Percentiles rank a stretch among this genome's conserved stretches.
These are phyloP conservation scores for Talaromyces sp. DNA, from an alignment of 2,329 filamentous ascomycete species.

Conservation along the genomic window DNA sequence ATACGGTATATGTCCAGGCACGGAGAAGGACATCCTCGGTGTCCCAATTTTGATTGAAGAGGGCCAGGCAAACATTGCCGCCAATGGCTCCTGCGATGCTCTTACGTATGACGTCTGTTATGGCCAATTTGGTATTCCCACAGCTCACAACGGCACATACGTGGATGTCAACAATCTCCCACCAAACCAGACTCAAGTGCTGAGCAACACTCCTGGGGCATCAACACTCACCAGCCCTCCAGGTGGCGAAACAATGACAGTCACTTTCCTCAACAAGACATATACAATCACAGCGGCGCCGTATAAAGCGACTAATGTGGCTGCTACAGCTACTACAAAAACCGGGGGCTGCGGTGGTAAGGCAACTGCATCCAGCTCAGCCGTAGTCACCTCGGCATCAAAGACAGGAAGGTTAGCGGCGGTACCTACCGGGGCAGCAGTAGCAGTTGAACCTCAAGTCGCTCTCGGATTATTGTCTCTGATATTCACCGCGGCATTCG, in stretches of 20 bases:
- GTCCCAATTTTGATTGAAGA: constrained; percentile 1
- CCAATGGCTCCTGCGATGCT: constrained; percentile 7
- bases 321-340: neutral
- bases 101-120: constrained; percentile 11
- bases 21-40: constrained; percentile 2
- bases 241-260: constrained; percentile 1
- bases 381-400: neutral
- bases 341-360: neutral
- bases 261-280: constrained; percentile 6
- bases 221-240: neutral
- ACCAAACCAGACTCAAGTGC: neutral
- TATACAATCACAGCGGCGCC: constrained; percentile 1
- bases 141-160: constrained; percentile 6
- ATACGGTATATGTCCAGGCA: constrained; percentile 3
- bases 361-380: neutral
- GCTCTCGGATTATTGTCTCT: neutral
- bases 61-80: constrained; percentile 5
- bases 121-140: neutral
- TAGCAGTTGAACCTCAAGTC: neutral
- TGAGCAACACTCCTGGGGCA: constrained; percentile 3
- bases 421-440: neutral
- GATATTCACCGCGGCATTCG: neutral
- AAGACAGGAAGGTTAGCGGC: neutral
- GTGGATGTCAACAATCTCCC: constrained; percentile 11
- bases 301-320: neutral